Base-by-base conservation (phyloP, 2,329 filamentous ascomycete genomes). In the Pseudogymnoascus sp. region DNA sequence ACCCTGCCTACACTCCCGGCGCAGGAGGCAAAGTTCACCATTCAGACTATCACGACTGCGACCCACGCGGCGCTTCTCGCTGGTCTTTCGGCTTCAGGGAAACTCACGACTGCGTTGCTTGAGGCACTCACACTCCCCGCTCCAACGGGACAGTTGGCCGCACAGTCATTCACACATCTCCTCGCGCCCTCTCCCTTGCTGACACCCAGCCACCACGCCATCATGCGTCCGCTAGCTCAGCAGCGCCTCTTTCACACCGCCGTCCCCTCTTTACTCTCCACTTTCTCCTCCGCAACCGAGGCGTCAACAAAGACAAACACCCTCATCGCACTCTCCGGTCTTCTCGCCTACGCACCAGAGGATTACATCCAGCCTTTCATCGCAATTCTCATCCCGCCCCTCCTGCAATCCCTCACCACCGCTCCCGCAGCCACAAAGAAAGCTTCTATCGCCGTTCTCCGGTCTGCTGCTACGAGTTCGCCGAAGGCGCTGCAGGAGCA, bases 91-190 rank as follows among this genome's bases (percentile, higher is more conserved):
- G 60, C 63, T 47, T 50, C 50, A 14, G 35, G 58, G 70, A 25
- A 58, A 63, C 4, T 58, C 65, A 6, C 69, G 8, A 34, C 50
- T 57, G 39, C 35, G 22, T n/a, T n/a, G n/a, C n/a, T n/a, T n/a
- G n/a, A n/a, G n/a, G n/a, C n/a, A n/a, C 61, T 62, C 41, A 11
- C 22, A 6, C 22, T 20, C n/a, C 20, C 58, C 7, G 37, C 16
- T 1, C 22, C 50, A 41, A 18, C 11, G 22, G 39, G 58, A 1
- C 61, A 64, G 14, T 67, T 65, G 20, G 63, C 68, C 11, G 68
- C 70, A 4, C 63, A 67, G 43, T 64, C 62, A 16, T 72, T 72
- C 61, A 61, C 65, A 6, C 64, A 70, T 14, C 62, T 73, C 2
- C 60, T 72, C 2, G 66, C 61, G 0, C 64, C 66, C 1, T 70